phyloP scores from a whole-genome alignment of 2,329 filamentous ascomycete species.

The Penicillium occitanis region DNA sequence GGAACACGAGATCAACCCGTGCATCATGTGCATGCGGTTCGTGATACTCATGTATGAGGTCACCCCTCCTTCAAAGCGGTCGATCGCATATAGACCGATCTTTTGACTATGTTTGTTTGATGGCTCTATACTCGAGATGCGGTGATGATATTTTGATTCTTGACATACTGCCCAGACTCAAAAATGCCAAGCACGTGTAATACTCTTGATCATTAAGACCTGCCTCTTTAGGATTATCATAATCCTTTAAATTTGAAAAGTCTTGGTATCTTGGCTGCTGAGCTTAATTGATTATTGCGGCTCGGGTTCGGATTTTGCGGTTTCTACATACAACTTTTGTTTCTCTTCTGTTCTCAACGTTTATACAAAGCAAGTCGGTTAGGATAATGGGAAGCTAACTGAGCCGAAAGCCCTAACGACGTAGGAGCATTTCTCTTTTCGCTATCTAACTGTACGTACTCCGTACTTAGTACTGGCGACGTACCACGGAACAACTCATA shows the following conservation, averaged over 20 bases:
- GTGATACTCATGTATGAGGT: background rate
- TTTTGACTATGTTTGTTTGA: background rate
- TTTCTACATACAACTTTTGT: background rate
- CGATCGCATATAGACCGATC: background rate
- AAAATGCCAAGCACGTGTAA: background rate
- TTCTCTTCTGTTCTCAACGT: too few relatives aligned
- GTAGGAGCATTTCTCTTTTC: background rate
- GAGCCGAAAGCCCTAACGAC: background rate
- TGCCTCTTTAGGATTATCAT: background rate
- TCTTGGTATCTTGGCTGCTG: background rate
- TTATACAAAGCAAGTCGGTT: too few relatives aligned
- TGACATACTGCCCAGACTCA: background rate
- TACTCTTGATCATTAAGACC: background rate
- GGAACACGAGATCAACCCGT: background rate
- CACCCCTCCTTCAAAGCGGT: background rate
- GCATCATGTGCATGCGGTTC: background rate
- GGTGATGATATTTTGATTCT: background rate
- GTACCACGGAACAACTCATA: slow-evolving; percentile 4
- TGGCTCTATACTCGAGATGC: background rate
- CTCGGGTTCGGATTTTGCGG: background rate
- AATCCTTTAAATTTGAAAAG: background rate
- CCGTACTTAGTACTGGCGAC: background rate
- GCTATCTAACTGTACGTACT: background rate
- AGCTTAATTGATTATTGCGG: background rate
- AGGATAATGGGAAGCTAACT: background rate